phyloP scores from a whole-genome alignment of 1,284 basidiomycete genomes.

The Puccinia coronata region DNA sequence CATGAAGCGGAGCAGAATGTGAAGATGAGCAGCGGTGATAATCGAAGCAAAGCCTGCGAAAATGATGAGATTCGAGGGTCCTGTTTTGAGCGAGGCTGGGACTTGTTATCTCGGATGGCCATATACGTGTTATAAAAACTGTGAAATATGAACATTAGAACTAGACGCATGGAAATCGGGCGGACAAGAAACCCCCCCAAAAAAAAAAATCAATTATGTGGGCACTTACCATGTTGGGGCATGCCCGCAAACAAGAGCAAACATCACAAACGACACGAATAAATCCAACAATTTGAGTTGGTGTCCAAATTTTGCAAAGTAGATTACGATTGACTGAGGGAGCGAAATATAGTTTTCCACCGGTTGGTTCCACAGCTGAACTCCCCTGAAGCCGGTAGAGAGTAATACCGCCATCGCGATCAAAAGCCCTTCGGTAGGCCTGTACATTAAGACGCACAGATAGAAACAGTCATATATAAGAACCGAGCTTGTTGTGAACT shows the following conservation, averaged over 20 bases:
- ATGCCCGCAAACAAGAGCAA: slow-evolving; percentile 43
- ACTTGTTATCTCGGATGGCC: slow-evolving; percentile 15
- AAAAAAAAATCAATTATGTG: neutral
- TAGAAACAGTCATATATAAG: neutral
- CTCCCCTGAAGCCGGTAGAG: slow-evolving; percentile 23
- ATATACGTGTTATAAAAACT: slow-evolving; percentile 42
- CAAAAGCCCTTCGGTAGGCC: slow-evolving; percentile 45
- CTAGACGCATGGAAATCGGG: neutral
- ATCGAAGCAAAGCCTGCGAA: slow-evolving; percentile 32
- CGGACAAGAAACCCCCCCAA: neutral
- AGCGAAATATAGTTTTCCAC: slow-evolving; percentile 10
- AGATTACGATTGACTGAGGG: slow-evolving; percentile 15
- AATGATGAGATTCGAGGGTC: slow-evolving; percentile 17
- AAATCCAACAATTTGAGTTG: slow-evolving; percentile 32
- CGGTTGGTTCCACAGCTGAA: slow-evolving; percentile 33
- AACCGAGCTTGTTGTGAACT: neutral
- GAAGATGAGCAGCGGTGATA: slow-evolving; percentile 20
- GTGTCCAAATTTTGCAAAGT: slow-evolving; percentile 12
- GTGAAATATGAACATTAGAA: neutral
- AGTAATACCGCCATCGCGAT: slow-evolving; percentile 45
- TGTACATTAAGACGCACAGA: neutral
- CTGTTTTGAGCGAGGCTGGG: slow-evolving; percentile 1
- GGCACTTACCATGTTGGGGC: slow-evolving; percentile 41
- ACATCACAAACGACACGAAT: slow-evolving; percentile 38
- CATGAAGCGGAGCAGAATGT: slow-evolving; percentile 36